phyloP scores from a whole-genome alignment of 1,139 yeast genomes.

The Sugiyamaella paludigena region DNA sequence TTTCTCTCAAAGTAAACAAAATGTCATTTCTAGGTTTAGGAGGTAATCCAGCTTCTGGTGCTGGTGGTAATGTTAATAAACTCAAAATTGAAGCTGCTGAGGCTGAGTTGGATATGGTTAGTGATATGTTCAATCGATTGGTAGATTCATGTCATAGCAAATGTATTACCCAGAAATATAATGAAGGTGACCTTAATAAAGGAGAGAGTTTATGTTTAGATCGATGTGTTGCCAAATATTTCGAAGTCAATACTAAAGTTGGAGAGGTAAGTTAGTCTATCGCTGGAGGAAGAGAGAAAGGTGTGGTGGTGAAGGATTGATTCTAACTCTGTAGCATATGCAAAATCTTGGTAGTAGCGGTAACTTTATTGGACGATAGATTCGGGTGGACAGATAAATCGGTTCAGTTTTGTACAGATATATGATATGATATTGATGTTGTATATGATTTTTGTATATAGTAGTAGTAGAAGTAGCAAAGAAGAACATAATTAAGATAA shows the following conservation, averaged over 20 bases:
- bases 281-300: not conserved
- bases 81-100: slow-evolving; percentile 67
- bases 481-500: not conserved
- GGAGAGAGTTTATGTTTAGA: slow-evolving; percentile 89
- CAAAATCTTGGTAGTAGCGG: slow-evolving; percentile 35
- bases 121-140: slow-evolving; percentile 91
- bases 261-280: slow-evolving; percentile 56
- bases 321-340: slow-evolving; percentile 33
- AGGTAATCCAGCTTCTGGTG: slow-evolving; percentile 42
- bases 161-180: slow-evolving; percentile 69
- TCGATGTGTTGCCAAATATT: slow-evolving; percentile 96
- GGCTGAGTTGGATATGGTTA: slow-evolving; percentile 90
- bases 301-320: not conserved
- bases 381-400: not conserved
- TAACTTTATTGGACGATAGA: slow-evolving; percentile 27
- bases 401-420: not conserved
- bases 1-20: not conserved
- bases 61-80: slow-evolving; percentile 39
- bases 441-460: slow-evolving; percentile 12
- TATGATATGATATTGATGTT: not conserved
- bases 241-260: slow-evolving; percentile 92
- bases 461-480: not conserved
- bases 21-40: slow-evolving; percentile 88
- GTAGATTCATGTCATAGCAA: slow-evolving; percentile 85
- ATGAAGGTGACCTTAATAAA: slow-evolving; percentile 76